These are phyloP conservation scores for Lepidium sativum DNA, from an alignment of 345 rosid species.

Conservation along the genomic window DNA sequence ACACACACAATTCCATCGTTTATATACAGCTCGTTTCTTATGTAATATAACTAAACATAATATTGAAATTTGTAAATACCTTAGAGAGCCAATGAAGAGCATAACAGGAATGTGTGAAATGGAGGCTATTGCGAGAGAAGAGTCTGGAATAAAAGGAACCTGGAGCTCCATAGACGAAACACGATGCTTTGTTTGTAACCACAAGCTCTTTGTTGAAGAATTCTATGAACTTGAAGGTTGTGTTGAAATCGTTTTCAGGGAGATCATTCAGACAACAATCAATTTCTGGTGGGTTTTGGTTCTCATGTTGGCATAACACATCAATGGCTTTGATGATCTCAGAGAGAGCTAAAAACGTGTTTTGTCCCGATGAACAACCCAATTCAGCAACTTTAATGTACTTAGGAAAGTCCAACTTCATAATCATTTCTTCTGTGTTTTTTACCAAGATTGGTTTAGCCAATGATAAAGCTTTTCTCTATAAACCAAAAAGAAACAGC, in stretches of 20 bases:
- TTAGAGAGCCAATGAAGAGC: slow-evolving; percentile 37
- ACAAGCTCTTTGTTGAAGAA: slow-evolving; percentile 3
- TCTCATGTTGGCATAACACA: background rate
- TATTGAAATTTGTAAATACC: background rate
- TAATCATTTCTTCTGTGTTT: slow-evolving; percentile 9
- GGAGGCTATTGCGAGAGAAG: slow-evolving; percentile 28
- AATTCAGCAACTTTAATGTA: slow-evolving; percentile 34
- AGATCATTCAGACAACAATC: slow-evolving; percentile 47
- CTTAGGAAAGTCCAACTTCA: slow-evolving; percentile 1
- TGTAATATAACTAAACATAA: no score
- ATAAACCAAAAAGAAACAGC: background rate
- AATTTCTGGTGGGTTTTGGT: slow-evolving; percentile 21
- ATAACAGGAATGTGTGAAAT: slow-evolving; percentile 36
- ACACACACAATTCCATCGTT: background rate
- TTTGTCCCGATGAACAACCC: slow-evolving; percentile 49
- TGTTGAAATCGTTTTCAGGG: slow-evolving; percentile 40
- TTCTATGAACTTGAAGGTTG: slow-evolving; percentile 18
- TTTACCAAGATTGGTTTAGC: slow-evolving; percentile 10
- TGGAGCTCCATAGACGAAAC: slow-evolving; percentile 35
- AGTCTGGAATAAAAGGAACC: slow-evolving; percentile 49
- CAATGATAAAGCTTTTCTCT: slow-evolving; percentile 16
- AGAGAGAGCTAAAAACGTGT: slow-evolving; percentile 24
- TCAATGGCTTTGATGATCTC: slow-evolving; percentile 16
- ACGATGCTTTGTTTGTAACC: background rate
- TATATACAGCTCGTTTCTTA: no score